Evolutionary conservation across 2,329 filamentous ascomycete genomes (phyloP), one percentile per base, ranked within the genome.

Genomic region (Pseudopyricularia javanii): DNA sequence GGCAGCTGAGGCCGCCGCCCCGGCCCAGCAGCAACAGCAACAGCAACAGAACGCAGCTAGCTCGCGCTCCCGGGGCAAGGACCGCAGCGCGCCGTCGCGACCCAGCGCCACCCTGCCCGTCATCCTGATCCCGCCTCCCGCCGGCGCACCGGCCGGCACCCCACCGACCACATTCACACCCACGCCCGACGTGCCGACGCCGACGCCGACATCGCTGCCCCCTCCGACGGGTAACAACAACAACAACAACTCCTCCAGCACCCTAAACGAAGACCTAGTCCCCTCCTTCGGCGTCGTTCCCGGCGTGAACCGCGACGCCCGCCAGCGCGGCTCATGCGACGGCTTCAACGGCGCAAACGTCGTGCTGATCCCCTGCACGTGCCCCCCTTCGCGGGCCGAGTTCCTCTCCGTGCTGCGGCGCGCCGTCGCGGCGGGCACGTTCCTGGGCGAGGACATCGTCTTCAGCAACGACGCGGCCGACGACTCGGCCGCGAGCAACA

Each of bases 361-460:
- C 37, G 55, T 57, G 3, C 43, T 55, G 14, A 59, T 59, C 47
- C 56, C 54, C 17, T 59, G 56, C 56, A 52, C 47, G n/a, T 58
- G 57, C 50, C 57, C 57, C 28, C 57, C 57, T 7, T 35, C 52
- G 37, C 57, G 54, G 12, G 43, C 22, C 20, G 40, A 32, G 20
- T 59, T 57, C 53, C 50, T 57, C 24, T 37, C 43, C 32, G 40
- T 47, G 43, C 53, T 59, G 43, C 17, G 47, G 22, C 34, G 50
- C 32, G 56, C 55, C 34, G 52, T 57, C 30, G 35, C 52, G 1
- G 40, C 49, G 28, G 57, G 57, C 22, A 52, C 20, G 48, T 51
- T 56, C 34, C 24, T 57, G 22, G 57, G 54, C 43, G 49, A 47
- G 2, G 47, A 37, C 40, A 37, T 56, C 28, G 6, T 5, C 32